phyloP scores from a whole-genome alignment of 345 rosid genomes.

The Reutealis trisperma region DNA sequence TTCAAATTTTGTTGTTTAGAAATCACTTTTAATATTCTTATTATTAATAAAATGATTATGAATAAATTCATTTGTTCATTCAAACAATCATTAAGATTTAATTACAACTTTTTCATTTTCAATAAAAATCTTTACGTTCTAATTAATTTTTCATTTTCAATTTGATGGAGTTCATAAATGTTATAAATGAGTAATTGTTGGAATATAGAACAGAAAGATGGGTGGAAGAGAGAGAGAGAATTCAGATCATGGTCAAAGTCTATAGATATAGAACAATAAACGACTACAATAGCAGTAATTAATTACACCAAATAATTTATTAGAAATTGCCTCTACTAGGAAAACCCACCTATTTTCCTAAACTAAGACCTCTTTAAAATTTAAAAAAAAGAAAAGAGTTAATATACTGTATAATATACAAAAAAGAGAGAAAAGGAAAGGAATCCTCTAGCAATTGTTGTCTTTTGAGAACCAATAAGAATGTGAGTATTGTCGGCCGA shows the following conservation, averaged over 20 bases:
- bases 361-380: background rate
- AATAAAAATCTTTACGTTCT: too few relatives aligned
- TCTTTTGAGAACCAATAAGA: conserved; percentile 36
- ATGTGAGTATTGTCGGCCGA: conserved; percentile 17
- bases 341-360: conserved; percentile 10
- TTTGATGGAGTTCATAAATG: too few relatives aligned
- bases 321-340: background rate
- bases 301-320: background rate
- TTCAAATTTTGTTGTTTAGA: too few relatives aligned
- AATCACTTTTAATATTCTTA: too few relatives aligned
- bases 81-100: too few relatives aligned
- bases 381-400: background rate
- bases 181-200: too few relatives aligned
- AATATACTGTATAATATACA: conserved; percentile 5
- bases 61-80: too few relatives aligned
- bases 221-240: too few relatives aligned
- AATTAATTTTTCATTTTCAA: too few relatives aligned
- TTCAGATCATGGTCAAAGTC: background rate
- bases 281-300: background rate
- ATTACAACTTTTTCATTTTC: too few relatives aligned
- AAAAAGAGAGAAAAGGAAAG: background rate
- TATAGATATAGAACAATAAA: background rate
- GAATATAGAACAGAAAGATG: too few relatives aligned
- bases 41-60: too few relatives aligned
- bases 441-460: conserved; percentile 35